Evolutionary conservation across 2,329 filamentous ascomycete genomes (phyloP).

Genomic region (Neurospora crassa): DNA sequence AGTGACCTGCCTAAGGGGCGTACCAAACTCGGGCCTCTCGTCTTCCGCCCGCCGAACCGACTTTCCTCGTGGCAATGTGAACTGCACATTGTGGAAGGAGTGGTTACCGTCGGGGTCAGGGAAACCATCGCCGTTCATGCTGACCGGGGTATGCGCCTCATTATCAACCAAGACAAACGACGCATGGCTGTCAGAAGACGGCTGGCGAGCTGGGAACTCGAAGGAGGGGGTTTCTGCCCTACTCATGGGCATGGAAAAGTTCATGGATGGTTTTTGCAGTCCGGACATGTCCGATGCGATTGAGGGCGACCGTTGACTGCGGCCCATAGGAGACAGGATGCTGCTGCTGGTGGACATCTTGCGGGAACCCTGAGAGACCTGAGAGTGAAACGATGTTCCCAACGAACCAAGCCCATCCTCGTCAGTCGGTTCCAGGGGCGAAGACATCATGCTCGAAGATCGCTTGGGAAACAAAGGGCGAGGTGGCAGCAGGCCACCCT

Average conservation of each 20-base stretch:
- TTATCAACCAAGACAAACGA: slow-evolving; percentile 57
- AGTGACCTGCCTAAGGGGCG: slow-evolving; percentile 27
- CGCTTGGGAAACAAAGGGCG: slow-evolving; percentile 39
- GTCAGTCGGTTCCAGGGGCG: slow-evolving; percentile 56
- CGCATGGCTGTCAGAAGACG: slow-evolving; percentile 58
- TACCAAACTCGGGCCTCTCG: not conserved
- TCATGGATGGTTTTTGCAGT: slow-evolving; percentile 68
- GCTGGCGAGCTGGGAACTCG: slow-evolving; percentile 51
- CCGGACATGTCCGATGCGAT: slow-evolving; percentile 72
- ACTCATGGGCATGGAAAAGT: slow-evolving; percentile 88
- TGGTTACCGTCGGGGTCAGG: slow-evolving; percentile 48
- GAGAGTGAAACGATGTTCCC: slow-evolving; percentile 35
- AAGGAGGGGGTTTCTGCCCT: slow-evolving; percentile 52
- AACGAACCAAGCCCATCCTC: slow-evolving; percentile 54
- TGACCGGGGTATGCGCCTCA: slow-evolving; percentile 57
- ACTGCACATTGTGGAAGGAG: slow-evolving; percentile 83
- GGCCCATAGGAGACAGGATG: slow-evolving; percentile 49
- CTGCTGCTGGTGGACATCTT: slow-evolving; percentile 67
- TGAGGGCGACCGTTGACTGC: slow-evolving; percentile 68
- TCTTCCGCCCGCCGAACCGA: slow-evolving; percentile 48
- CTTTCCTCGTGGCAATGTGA: slow-evolving; percentile 73
- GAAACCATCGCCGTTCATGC: slow-evolving; percentile 62
- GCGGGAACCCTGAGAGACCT: slow-evolving; percentile 45
- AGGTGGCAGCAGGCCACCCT: slow-evolving; percentile 39
- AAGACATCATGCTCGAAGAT: slow-evolving; percentile 52